Base-by-base conservation (phyloP, 768 basidiomycete genomes). In the Serendipita indica region DNA sequence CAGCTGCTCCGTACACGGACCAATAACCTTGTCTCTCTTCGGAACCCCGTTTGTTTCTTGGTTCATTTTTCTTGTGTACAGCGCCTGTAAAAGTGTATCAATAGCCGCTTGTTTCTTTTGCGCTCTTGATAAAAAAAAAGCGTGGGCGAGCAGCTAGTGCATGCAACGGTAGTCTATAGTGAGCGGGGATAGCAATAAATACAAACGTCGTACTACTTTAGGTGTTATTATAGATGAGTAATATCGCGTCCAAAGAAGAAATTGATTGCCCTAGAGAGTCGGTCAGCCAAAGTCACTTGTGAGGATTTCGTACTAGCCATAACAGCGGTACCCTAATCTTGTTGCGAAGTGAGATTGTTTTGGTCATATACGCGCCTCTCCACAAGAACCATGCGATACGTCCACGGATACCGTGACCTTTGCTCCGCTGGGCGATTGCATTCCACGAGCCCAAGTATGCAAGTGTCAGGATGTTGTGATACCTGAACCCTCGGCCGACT, bases 351-450 rank as follows among this genome's bases (percentile, higher is more conserved):
- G 49, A 54, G 25, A 54, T 54, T 27, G 84, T 84, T 78, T 79
- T 79, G 3, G 83, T 84, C 67, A 86, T 85, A 70, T 89, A 89
- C 1, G 86, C 85, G 16, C 82, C 83, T 57, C 86, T 75, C 86
- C 86, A 88, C 49, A 88, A 72, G 32, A 88, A 72, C 85, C 85
- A 88, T 10, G 86, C 86, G 35, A 84, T 62, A 34, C 83, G 75
- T 18, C 64, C 37, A 57, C 45, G 64, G 12, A 60, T 64, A 39
- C 27, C 85, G 80, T 35, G 79, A 39, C 75, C 71, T 14, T 72
- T 71, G 41, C 82, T 76, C 58, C 81, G 73, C 70, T 86, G 85
- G 64, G 85, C 86, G 27, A 88, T 80, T 1, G 85, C 86, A 72
- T 83, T 82, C 85, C 85, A 66, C 20, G 27, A 39, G 25, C 39